A percentile compares a stretch with the other conserved stretches of the same genome.
Conservation (phyloP, 2,329 filamentous ascomycete species). For the Diaporthe citriasiana region DNA sequence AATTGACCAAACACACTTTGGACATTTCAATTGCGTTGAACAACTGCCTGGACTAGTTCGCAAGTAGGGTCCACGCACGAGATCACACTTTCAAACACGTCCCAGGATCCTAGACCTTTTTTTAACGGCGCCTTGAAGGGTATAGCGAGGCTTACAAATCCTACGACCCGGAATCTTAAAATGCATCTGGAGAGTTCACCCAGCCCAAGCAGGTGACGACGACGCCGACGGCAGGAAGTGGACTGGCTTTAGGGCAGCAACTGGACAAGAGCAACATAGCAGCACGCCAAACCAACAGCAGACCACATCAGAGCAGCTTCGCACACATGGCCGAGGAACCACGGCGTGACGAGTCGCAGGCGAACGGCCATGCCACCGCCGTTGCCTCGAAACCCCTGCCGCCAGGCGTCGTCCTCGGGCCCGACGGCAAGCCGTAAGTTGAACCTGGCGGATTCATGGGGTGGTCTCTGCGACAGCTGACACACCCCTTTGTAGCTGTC, state of each 20-base stretch:
- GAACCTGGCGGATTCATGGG: neutral
- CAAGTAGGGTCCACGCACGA: neutral
- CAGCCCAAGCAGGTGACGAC: slow-evolving; percentile 30
- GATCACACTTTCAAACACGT: neutral
- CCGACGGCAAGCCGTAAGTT: slow-evolving; percentile 87
- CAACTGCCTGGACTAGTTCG: neutral
- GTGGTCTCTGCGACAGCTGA: slow-evolving; percentile 39
- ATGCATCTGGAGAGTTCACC: slow-evolving; percentile 1
- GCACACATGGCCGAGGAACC: slow-evolving; percentile 56
- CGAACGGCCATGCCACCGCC: slow-evolving; percentile 44
- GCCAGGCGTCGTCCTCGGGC: slow-evolving; percentile 81
- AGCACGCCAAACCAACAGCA: neutral
- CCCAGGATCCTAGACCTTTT: neutral
- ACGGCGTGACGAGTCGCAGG: slow-evolving; percentile 48
- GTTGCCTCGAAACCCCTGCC: slow-evolving; percentile 67
- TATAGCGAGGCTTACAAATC: slow-evolving; percentile 28
- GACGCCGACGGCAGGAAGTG: neutral
- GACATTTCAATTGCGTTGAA: neutral
- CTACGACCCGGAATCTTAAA: neutral
- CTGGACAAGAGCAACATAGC: neutral
- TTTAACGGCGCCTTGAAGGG: slow-evolving; percentile 10
- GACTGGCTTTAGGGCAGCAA: neutral
- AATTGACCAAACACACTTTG: neutral
- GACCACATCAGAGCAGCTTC: neutral
- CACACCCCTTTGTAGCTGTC: slow-evolving; percentile 71